These are phyloP conservation scores for Cladorrhinum sp. DNA, from an alignment of 2,329 filamentous ascomycete genomes.

Conservation along the genomic window DNA sequence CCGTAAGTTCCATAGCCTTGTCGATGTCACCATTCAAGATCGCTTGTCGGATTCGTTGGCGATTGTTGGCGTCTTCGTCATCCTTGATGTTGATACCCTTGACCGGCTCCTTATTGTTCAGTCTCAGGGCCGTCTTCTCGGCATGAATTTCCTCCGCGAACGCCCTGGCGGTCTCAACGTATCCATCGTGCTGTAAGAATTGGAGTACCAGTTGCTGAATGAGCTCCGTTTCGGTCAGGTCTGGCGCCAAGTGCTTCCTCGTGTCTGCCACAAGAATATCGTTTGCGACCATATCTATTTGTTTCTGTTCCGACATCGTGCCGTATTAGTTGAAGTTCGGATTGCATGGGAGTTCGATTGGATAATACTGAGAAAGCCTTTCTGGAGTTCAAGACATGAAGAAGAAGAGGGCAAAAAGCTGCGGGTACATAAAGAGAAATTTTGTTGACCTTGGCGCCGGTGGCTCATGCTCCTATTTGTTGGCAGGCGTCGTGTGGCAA, in stretches of 20 bases:
- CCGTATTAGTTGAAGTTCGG: background rate
- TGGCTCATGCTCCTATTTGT: too few relatives aligned
- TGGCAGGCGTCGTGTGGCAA: too few relatives aligned
- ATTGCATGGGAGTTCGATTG: background rate
- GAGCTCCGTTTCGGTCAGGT: conserved; percentile 69
- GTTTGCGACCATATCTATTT: conserved; percentile 32
- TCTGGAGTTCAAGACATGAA: background rate
- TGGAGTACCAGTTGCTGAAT: conserved; percentile 82
- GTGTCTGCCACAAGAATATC: conserved; percentile 42
- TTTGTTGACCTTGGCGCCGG: too few relatives aligned
- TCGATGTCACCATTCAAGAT: conserved; percentile 93
- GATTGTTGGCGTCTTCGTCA: conserved; percentile 79
- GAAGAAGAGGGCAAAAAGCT: too few relatives aligned
- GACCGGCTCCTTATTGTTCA: conserved; percentile 51
- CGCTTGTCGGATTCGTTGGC: conserved; percentile 86
- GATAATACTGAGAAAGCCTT: background rate
- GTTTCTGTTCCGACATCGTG: conserved; percentile 33
- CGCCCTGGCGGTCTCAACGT: conserved; percentile 85
- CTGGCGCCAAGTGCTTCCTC: conserved; percentile 56
- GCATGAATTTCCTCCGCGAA: conserved; percentile 78
- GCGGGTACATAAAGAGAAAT: background rate
- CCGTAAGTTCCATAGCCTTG: conserved; percentile 77
- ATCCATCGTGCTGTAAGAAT: conserved; percentile 91
- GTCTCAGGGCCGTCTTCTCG: conserved; percentile 68
- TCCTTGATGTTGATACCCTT: conserved; percentile 67